Percentiles rank a stretch among this genome's conserved stretches.
phyloP scores from a whole-genome alignment of 192 early-diverging fungal species.

The Backusella westeae region DNA sequence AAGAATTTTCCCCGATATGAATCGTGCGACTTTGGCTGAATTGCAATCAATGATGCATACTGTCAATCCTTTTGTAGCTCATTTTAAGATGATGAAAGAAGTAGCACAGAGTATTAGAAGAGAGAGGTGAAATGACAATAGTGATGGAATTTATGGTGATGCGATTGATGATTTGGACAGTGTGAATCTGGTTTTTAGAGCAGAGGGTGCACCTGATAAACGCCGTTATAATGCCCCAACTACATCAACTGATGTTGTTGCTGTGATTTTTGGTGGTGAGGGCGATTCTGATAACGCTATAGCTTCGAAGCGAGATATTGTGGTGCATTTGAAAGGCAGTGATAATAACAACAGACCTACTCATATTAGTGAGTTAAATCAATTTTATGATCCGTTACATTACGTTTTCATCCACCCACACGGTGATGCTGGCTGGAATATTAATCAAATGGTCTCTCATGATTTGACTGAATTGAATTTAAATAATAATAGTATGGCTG shows the following conservation, averaged over 20 bases:
- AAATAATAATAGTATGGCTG: not conserved
- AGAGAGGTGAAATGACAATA: too few relatives aligned
- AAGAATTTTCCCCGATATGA: not conserved
- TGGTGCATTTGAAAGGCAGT: not conserved
- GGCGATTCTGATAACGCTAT: not conserved
- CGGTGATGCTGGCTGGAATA: not conserved
- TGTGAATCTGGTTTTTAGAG: not conserved
- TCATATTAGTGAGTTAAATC: not conserved
- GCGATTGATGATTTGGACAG: too few relatives aligned
- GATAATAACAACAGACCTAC: not conserved
- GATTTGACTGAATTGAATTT: not conserved
- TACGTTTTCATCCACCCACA: not conserved
- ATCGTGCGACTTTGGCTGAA: not conserved
- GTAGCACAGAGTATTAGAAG: not conserved
- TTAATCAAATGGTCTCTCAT: not conserved
- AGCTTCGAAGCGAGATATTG: not conserved
- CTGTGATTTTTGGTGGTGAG: not conserved
- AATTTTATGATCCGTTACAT: not conserved
- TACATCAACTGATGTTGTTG: not conserved
- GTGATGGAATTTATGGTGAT: too few relatives aligned
- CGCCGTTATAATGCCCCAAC: slow-evolving; percentile 1
- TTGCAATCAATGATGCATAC: not conserved
- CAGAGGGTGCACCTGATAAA: not conserved
- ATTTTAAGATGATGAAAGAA: slow-evolving; percentile 2
- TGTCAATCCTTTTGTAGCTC: not conserved